These are phyloP conservation scores for Aurifilum marmelostoma DNA, from an alignment of 2,329 filamentous ascomycete genomes.

Conservation along the genomic window DNA sequence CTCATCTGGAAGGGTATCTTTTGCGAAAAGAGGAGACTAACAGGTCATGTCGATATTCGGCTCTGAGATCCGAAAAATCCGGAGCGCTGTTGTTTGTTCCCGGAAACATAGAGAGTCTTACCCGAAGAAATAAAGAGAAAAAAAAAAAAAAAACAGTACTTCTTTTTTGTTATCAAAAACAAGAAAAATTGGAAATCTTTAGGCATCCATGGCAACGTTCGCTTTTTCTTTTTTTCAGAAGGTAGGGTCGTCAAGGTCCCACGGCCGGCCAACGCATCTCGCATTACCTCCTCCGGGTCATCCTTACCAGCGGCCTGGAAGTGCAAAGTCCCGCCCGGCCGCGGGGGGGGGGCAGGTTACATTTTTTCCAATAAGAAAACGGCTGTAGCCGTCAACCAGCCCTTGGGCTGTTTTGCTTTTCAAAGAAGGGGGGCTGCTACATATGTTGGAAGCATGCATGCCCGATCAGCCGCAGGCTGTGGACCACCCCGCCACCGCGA, in stretches of 20 bases:
- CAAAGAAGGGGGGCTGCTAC: too few species aligned
- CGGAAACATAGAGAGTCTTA: background rate
- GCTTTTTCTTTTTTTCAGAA: background rate
- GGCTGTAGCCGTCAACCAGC: background rate
- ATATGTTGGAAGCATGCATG: background rate
- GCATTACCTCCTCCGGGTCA: too few species aligned
- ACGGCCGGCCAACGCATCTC: background rate
- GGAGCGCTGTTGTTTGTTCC: too few species aligned
- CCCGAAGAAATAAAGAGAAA: too few species aligned
- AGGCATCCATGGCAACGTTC: background rate
- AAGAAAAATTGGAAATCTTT: too few species aligned
- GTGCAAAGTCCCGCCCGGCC: background rate
- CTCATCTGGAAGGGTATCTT: too few species aligned
- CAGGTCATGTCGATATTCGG: background rate
- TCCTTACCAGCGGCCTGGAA: background rate
- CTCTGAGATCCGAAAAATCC: background rate
- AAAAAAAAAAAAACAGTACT: too few species aligned
- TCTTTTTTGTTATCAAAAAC: too few species aligned
- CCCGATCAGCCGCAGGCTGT: constrained; percentile 12
- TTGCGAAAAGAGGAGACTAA: background rate
- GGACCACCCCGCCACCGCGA: background rate
- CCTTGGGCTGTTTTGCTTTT: constrained; percentile 1
- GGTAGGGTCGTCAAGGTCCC: too few species aligned
- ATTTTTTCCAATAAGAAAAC: background rate
- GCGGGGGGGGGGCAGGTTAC: too few species aligned